Base-by-base conservation (phyloP, 2,329 filamentous ascomycete genomes). In the Microcyclospora tardicrescens region DNA sequence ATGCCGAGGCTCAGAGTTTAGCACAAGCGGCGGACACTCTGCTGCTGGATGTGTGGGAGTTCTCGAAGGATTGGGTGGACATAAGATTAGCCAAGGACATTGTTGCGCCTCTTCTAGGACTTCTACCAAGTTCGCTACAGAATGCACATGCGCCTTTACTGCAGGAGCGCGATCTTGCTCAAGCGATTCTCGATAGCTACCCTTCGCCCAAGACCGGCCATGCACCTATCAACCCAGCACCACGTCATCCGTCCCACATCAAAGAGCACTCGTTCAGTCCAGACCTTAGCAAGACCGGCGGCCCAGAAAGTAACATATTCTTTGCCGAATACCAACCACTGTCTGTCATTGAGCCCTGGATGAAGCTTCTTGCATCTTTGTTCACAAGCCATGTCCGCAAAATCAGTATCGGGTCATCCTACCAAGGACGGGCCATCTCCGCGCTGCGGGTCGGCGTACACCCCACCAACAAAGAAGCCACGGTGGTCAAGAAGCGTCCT, bases 321-420 rank as follows among this genome's bases (percentile, higher is more conserved):
- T 96, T 98, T 63, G 74, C 77, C 37, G 78, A 95, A 55, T 98
- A 95, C 59, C 91, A 95, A 55, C 85, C 87, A 2, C 68, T 93
- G 15, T 77, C 81, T 2, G 86, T 84, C 34, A 82, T 93, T 41
- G 66, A 74, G n/a, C 83, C 81, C 28, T 98, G 91, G 91, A 87
- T 96, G 80, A 78, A 77, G 35, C 72, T 95, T 30, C 72, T 95
- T 48, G 76, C 84, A 33, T 89, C 84, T 40, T 86, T 96, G 74
- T 96, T 95, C 58, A 80, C 84, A 0, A 79, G 78, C 0, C 79
- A 86, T 49, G 81, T 89, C 32, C 69, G 75, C 37, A 72, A 81
- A 48, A 75, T 81, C 46, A 81, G 66, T 41, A 76, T 96, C 28
- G 91, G 91, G n/a, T 71, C 74, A n/a, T 83, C 84, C 1, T 89